These are phyloP conservation scores for Candida andamanensis DNA, from an alignment of 805 yeast species.

Conservation along the genomic window DNA sequence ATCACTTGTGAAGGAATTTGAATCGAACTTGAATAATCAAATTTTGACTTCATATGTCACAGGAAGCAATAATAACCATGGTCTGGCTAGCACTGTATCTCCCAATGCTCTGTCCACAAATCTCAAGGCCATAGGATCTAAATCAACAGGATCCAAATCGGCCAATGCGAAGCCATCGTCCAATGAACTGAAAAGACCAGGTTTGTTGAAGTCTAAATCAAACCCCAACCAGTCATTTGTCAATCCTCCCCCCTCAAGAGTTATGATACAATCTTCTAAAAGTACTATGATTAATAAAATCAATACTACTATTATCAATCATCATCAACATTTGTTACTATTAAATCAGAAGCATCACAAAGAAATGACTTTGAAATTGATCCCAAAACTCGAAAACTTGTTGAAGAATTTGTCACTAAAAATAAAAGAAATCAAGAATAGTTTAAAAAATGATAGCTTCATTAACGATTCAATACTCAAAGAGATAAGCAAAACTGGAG, in stretches of 20 bases:
- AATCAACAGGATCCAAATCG: slow-evolving; percentile 10
- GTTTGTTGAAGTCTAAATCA: not conserved
- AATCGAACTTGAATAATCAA: slow-evolving; percentile 31
- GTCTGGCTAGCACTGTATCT: slow-evolving; percentile 1
- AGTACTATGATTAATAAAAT: slow-evolving; percentile 16
- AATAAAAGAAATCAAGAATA: slow-evolving; percentile 37
- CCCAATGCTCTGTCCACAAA: slow-evolving; percentile 7
- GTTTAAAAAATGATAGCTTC: slow-evolving; percentile 38
- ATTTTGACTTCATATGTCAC: slow-evolving; percentile 32
- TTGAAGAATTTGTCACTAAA: slow-evolving; percentile 30
- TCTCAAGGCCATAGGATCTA: slow-evolving; percentile 6
- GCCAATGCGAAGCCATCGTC: not conserved
- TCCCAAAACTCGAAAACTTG: slow-evolving; percentile 34
- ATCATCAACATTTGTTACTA: slow-evolving; percentile 26
- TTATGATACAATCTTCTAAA: slow-evolving; percentile 1
- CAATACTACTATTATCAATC: slow-evolving; percentile 29
- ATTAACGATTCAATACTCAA: slow-evolving; percentile 30
- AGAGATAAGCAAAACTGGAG: slow-evolving; percentile 56
- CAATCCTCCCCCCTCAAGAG: slow-evolving; percentile 1
- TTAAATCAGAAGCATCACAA: slow-evolving; percentile 24
- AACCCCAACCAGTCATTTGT: slow-evolving; percentile 1
- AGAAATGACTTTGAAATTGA: slow-evolving; percentile 27
- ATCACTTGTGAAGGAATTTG: slow-evolving; percentile 45
- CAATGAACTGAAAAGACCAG: not conserved
- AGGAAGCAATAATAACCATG: slow-evolving; percentile 17